These are phyloP conservation scores for Candida methanosorbosa DNA, from an alignment of 805 yeast genomes.

Conservation along the genomic window DNA sequence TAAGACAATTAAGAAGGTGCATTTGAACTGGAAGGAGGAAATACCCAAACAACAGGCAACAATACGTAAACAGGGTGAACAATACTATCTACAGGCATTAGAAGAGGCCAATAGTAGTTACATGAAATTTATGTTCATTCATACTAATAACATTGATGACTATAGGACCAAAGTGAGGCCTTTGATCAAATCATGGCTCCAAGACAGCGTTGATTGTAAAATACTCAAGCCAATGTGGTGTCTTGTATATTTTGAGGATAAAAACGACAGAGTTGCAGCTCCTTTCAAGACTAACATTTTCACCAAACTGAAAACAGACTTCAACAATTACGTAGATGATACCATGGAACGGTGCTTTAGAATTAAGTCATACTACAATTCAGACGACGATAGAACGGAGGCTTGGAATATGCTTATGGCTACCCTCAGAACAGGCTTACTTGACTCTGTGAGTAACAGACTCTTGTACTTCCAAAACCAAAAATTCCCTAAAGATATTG, in stretches of 20 bases:
- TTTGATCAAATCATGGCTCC: slow-evolving; percentile 72
- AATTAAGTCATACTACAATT: slow-evolving; percentile 27
- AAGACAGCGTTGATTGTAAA: slow-evolving; percentile 27
- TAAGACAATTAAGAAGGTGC: slow-evolving; percentile 54
- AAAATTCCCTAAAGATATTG: slow-evolving; percentile 2
- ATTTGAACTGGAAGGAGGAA: slow-evolving; percentile 49
- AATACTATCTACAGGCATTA: slow-evolving; percentile 2
- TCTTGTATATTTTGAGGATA: slow-evolving; percentile 40
- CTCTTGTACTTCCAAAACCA: slow-evolving; percentile 28
- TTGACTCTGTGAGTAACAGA: slow-evolving; percentile 45
- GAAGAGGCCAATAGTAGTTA: slow-evolving; percentile 26
- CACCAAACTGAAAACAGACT: slow-evolving; percentile 22
- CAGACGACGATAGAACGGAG: slow-evolving; percentile 33
- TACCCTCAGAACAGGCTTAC: slow-evolving; percentile 38
- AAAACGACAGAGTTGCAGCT: slow-evolving; percentile 12
- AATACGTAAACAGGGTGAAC: slow-evolving; percentile 1
- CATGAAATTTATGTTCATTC: slow-evolving; percentile 60
- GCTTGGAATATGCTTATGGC: slow-evolving; percentile 39
- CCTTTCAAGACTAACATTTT: slow-evolving; percentile 20
- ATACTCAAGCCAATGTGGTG: slow-evolving; percentile 51
- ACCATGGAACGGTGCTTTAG: slow-evolving; percentile 29
- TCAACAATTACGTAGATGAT: slow-evolving; percentile 9
- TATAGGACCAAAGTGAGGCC: slow-evolving; percentile 80
- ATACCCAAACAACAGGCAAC: slow-evolving; percentile 26
- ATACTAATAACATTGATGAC: slow-evolving; percentile 57